Conservation (phyloP, 257 asterid genomes). For the Buddleja alternifolia region DNA sequence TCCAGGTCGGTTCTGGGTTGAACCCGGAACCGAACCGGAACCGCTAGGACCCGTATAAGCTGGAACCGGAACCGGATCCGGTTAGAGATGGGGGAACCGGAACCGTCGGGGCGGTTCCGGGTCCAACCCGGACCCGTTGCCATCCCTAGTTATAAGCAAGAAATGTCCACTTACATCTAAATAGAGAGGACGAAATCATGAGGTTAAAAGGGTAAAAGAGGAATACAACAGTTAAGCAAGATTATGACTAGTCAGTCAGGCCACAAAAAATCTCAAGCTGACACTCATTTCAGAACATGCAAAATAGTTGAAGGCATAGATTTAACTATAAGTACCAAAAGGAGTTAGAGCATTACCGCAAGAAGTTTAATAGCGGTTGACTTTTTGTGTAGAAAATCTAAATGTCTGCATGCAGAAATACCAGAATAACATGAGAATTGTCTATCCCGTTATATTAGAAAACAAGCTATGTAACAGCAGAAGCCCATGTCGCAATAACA, state of each 20-base stretch:
- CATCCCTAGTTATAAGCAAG: not conserved
- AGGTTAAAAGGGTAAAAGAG: not conserved
- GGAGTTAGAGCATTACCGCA: slow-evolving; percentile 59
- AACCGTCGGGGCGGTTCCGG: too few species aligned
- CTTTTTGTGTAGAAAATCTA: slow-evolving; percentile 72
- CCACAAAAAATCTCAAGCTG: not conserved
- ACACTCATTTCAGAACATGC: slow-evolving; percentile 7
- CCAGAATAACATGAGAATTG: slow-evolving; percentile 26
- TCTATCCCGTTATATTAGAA: not conserved
- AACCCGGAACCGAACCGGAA: too few species aligned
- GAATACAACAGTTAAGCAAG: not conserved
- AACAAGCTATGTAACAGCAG: slow-evolving; percentile 20
- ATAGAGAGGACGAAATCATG: slow-evolving; percentile 2
- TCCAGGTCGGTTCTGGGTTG: too few species aligned
- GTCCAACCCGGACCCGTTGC: too few species aligned
- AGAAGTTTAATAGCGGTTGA: slow-evolving; percentile 68
- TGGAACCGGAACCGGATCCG: too few species aligned
- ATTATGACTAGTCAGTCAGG: not conserved
- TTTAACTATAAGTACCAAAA: slow-evolving; percentile 24
- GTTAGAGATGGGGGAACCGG: too few species aligned
- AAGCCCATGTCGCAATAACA: slow-evolving; percentile 22
- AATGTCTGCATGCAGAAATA: slow-evolving; percentile 55
- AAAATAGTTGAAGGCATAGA: not conserved
- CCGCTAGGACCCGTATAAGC: too few species aligned
- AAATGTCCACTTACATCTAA: not conserved